Percentiles rank a stretch among this genome's conserved stretches.
Conservation (phyloP, 106 monocot species). For the Dioscorea alata region DNA sequence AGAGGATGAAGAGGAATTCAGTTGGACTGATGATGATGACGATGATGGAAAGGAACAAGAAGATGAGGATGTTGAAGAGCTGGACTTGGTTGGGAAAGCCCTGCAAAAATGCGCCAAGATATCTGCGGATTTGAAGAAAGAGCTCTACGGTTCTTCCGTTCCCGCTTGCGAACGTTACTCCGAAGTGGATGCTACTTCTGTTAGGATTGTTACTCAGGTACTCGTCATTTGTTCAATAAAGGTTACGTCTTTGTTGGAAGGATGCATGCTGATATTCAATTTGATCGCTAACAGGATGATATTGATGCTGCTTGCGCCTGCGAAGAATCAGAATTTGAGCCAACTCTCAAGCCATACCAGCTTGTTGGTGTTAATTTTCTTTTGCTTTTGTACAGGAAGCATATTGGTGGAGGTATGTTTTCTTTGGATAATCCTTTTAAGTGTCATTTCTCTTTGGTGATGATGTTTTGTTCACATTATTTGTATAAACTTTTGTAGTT, state of each 20-base stretch:
- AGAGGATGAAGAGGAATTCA: conserved; percentile 20
- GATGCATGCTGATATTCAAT: too few relatives aligned
- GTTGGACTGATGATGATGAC: conserved; percentile 27
- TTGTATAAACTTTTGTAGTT: not conserved
- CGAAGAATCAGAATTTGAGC: conserved; percentile 58
- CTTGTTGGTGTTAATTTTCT: conserved; percentile 98
- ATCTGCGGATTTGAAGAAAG: conserved; percentile 51
- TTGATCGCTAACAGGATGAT: conserved; percentile 52
- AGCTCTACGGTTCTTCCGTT: conserved; percentile 75
- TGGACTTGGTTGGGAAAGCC: conserved; percentile 78
- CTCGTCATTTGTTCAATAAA: too few relatives aligned
- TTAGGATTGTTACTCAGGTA: conserved; percentile 86
- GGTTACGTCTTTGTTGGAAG: too few relatives aligned
- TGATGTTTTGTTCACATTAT: not conserved
- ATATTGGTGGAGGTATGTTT: conserved; percentile 82
- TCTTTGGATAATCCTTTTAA: not conserved
- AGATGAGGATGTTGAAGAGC: conserved; percentile 20
- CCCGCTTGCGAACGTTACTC: conserved; percentile 58
- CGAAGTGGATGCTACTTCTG: conserved; percentile 65
- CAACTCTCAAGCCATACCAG: conserved; percentile 89
- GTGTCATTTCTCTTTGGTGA: not conserved
- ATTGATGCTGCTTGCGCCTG: conserved; percentile 48
- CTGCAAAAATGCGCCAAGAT: conserved; percentile 77
- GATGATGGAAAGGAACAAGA: conserved; percentile 17
- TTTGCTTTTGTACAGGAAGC: conserved; percentile 72